Conservation (phyloP, 257 asterid genomes). For the Petrea volubilis region DNA sequence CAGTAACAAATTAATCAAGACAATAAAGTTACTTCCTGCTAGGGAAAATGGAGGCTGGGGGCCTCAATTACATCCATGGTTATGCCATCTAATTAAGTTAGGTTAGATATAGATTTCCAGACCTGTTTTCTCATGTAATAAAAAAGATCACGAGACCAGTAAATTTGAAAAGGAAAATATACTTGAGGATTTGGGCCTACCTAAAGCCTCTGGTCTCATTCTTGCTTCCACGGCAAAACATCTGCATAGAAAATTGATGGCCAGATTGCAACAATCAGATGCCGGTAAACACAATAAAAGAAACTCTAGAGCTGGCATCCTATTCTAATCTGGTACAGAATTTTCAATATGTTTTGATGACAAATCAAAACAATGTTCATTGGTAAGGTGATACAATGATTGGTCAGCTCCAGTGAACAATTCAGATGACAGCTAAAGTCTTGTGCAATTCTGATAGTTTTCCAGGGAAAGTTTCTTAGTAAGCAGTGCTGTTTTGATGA, state of each 20-base stretch:
- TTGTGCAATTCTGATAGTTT: no score
- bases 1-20: not conserved
- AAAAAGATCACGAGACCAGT: not conserved
- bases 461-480: no score
- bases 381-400: no score
- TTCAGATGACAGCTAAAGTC: no score
- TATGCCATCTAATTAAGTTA: not conserved
- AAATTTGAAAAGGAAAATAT: conserved; percentile 11
- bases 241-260: conserved; percentile 30
- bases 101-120: not conserved
- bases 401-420: no score
- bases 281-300: conserved; percentile 1
- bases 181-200: conserved; percentile 31
- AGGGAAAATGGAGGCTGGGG: no score
- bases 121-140: not conserved
- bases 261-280: conserved; percentile 3
- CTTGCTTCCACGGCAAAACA: conserved; percentile 76
- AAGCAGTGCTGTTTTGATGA: no score
- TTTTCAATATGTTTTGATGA: not conserved
- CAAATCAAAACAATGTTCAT: no score
- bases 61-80: not conserved
- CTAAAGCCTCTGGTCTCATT: conserved; percentile 67
- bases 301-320: not conserved
- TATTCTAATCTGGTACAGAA: no score
- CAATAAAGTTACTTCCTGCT: no score